phyloP scores from a whole-genome alignment of 805 yeast genomes.

The Wickerhamiella lipophila region DNA sequence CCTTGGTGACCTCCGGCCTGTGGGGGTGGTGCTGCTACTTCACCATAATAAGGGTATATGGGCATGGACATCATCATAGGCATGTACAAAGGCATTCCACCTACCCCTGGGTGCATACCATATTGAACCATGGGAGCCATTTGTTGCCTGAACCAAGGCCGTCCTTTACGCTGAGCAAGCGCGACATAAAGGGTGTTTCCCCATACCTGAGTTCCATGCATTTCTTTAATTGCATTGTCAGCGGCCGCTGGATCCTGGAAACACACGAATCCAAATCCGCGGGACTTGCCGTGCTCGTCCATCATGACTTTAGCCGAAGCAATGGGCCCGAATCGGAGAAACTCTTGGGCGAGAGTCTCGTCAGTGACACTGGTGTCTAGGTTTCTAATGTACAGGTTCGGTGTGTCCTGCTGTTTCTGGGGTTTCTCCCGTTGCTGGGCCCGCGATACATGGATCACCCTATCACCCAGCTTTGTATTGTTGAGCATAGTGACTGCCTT shows the following conservation, averaged over 20 bases:
- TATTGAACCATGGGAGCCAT: constrained; percentile 3
- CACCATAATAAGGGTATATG: constrained; percentile 2
- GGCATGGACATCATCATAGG: constrained; percentile 13
- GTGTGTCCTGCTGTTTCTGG: constrained; percentile 32
- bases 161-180: constrained; percentile 53
- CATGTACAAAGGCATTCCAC: constrained; percentile 10
- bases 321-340: constrained; percentile 38
- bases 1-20: background rate
- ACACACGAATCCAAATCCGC: constrained; percentile 76
- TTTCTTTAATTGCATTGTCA: constrained; percentile 51
- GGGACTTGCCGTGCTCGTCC: constrained; percentile 39
- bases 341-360: constrained; percentile 36
- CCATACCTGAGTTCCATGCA: constrained; percentile 40
- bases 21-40: background rate
- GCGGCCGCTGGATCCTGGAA: constrained; percentile 56
- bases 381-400: constrained; percentile 60
- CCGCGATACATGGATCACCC: constrained; percentile 31
- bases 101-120: background rate
- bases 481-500: constrained; percentile 41
- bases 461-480: constrained; percentile 32
- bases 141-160: constrained; percentile 3
- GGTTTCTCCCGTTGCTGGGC: constrained; percentile 29
- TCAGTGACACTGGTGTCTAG: constrained; percentile 46
- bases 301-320: constrained; percentile 46
- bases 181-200: constrained; percentile 52